Percentiles rank a stretch among this genome's conserved stretches.
Conservation (phyloP, 192 early-diverging fungal species). For the Coemansia sp. region DNA sequence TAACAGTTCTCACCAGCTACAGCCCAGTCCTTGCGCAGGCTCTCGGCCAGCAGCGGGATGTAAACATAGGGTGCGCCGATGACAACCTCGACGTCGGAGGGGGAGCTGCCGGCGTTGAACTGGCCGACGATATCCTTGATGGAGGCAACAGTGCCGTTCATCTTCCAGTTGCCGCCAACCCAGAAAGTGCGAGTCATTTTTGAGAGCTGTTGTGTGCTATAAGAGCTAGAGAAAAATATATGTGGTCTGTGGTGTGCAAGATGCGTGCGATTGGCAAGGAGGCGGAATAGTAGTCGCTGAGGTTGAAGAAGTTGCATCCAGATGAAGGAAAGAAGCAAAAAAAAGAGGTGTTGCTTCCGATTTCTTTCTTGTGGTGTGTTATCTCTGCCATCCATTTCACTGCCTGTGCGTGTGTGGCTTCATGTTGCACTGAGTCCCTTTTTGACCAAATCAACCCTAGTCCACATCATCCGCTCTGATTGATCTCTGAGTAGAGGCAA, state of each 20-base stretch:
- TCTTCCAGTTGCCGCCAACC: constrained; percentile 93
- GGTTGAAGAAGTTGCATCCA: neutral
- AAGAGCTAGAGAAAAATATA: neutral
- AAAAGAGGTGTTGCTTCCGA: too few relatives aligned
- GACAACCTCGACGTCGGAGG: constrained; percentile 85
- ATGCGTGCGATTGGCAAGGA: neutral
- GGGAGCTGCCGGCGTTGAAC: constrained; percentile 73
- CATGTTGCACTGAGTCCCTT: too few relatives aligned
- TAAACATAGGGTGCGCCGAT: constrained; percentile 93
- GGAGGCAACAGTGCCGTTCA: constrained; percentile 86
- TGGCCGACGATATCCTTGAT: constrained; percentile 72
- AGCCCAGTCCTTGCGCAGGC: constrained; percentile 77
- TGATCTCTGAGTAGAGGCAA: neutral
- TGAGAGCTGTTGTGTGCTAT: neutral
- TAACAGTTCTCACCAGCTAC: constrained; percentile 98
- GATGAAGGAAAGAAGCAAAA: neutral
- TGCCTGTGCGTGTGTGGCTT: too few relatives aligned
- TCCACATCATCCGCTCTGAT: neutral
- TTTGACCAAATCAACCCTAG: neutral
- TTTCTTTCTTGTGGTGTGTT: too few relatives aligned
- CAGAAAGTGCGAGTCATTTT: constrained; percentile 75
- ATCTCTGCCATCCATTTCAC: too few relatives aligned
- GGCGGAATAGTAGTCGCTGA: neutral
- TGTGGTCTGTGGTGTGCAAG: neutral
- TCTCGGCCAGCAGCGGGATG: constrained; percentile 75